These are phyloP conservation scores for Carex myosuroides DNA, from an alignment of 176 grass and related monocot species.

Conservation along the genomic window DNA sequence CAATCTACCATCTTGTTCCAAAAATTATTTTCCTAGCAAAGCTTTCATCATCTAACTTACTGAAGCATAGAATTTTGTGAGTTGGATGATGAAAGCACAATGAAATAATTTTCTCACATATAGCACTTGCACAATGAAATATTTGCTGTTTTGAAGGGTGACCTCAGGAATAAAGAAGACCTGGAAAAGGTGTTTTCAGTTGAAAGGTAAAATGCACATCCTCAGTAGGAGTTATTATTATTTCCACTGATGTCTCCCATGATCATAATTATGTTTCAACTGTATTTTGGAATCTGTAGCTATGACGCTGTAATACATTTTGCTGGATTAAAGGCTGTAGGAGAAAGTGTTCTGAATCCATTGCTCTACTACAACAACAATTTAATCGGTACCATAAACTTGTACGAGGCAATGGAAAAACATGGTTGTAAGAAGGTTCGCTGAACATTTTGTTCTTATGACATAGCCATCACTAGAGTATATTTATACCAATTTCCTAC, in stretches of 20 bases:
- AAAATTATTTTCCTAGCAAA: not conserved
- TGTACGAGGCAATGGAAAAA: constrained; percentile 60
- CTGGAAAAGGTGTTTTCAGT: constrained; percentile 63
- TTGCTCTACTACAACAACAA: constrained; percentile 83
- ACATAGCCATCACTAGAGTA: not conserved
- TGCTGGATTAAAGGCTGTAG: constrained; percentile 83
- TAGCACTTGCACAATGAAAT: not conserved
- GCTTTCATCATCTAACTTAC: not conserved
- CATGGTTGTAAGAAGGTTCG: constrained; percentile 73
- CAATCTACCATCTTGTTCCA: not conserved
- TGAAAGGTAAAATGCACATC: constrained; percentile 18
- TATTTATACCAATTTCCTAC: not conserved
- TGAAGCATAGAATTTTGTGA: not conserved
- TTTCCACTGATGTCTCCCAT: not conserved
- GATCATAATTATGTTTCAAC: not conserved
- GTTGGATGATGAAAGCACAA: no score
- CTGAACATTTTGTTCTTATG: constrained; percentile 5
- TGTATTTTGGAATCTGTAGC: constrained; percentile 24
- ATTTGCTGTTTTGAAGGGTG: constrained; percentile 41
- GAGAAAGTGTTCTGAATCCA: constrained; percentile 77
- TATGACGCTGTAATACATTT: constrained; percentile 94
- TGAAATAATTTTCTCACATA: not conserved
- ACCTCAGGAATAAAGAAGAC: constrained; percentile 59
- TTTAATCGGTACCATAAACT: constrained; percentile 79
- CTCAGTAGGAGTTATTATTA: not conserved